Evolutionary conservation across 768 basidiomycete species (phyloP).

Genomic region (Trametes gibbosa): DNA sequence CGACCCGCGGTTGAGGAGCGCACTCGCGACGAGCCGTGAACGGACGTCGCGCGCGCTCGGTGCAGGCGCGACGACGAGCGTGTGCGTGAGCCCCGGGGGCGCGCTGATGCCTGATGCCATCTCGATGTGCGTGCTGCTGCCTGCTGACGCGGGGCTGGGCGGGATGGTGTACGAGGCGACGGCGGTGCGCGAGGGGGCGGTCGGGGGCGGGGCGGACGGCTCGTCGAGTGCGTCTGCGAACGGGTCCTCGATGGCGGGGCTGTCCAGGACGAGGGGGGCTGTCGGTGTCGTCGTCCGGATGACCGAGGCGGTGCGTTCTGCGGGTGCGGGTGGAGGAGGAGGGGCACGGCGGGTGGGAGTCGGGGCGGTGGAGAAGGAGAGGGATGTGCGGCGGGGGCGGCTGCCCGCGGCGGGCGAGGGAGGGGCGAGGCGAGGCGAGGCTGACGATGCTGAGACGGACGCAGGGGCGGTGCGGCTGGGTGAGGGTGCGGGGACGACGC

Average conservation of each 20-base stretch:
- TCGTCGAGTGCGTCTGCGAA: conserved; percentile 23
- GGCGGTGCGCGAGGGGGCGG: conserved; percentile 8
- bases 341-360: conserved; percentile 20
- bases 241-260: conserved; percentile 21
- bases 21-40: conserved; percentile 54
- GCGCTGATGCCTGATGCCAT: not conserved
- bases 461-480: conserved; percentile 7
- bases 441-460: conserved; percentile 2
- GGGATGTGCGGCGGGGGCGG: conserved; percentile 20
- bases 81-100: conserved; percentile 6
- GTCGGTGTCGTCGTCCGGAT: not conserved
- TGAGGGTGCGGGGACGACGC: conserved; percentile 13
- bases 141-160: not conserved
- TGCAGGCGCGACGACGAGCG: not conserved
- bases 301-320: conserved; percentile 12
- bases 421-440: conserved; percentile 1
- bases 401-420: conserved; percentile 10
- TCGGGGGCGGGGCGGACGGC: not conserved
- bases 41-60: conserved; percentile 35
- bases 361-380: conserved; percentile 12
- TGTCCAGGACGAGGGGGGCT: conserved; percentile 1
- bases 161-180: conserved; percentile 4
- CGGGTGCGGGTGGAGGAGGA: conserved; percentile 16
- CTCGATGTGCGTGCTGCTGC: not conserved
- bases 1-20: conserved; percentile 53